Percentiles rank a stretch among this genome's conserved stretches.
Evolutionary conservation across 352 stramenopile species (phyloP).

Genomic region (Globisporangium camurandrum): DNA sequence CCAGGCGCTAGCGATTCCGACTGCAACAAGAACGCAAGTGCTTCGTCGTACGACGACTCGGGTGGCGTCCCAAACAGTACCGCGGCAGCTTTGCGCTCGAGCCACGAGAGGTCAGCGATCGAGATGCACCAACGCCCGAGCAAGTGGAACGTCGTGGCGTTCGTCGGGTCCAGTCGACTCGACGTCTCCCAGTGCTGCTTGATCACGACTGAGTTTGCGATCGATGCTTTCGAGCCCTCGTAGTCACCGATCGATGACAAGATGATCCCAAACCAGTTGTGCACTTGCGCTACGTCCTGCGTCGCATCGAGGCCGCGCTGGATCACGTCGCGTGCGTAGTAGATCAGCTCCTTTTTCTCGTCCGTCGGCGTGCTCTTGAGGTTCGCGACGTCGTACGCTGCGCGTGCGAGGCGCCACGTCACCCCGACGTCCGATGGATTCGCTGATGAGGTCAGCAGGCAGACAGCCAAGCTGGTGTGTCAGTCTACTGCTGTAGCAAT

Average conservation of each 20-base stretch:
- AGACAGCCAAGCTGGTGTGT: no score
- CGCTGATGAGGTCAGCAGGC: no score
- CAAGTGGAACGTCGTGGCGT: constrained; percentile 71
- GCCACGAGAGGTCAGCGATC: constrained; percentile 79
- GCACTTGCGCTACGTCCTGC: constrained; percentile 51
- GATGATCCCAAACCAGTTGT: constrained; percentile 86
- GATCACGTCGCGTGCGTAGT: constrained; percentile 57
- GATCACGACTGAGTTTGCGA: constrained; percentile 79
- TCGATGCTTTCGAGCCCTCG: constrained; percentile 78
- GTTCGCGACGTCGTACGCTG: constrained; percentile 57
- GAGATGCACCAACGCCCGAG: constrained; percentile 80
- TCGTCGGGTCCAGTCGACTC: constrained; percentile 58
- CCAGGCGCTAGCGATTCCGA: constrained; percentile 63
- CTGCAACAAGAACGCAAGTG: constrained; percentile 65
- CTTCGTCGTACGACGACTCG: constrained; percentile 77
- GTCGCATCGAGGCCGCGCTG: constrained; percentile 42
- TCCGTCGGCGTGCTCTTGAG: constrained; percentile 41
- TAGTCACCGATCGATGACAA: constrained; percentile 79
- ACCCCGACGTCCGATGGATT: constrained; percentile 49
- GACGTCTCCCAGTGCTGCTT: constrained; percentile 78
- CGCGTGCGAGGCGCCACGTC: constrained; percentile 56
- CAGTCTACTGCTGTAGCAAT: no score
- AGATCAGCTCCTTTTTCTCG: constrained; percentile 71
- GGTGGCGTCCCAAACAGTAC: constrained; percentile 78
- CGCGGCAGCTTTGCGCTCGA: constrained; percentile 75